A percentile compares a stretch with the other conserved stretches of the same genome.
Conservation (phyloP, 495 filamentous ascomycete genomes). For the Trichocladium uniseriatum region DNA sequence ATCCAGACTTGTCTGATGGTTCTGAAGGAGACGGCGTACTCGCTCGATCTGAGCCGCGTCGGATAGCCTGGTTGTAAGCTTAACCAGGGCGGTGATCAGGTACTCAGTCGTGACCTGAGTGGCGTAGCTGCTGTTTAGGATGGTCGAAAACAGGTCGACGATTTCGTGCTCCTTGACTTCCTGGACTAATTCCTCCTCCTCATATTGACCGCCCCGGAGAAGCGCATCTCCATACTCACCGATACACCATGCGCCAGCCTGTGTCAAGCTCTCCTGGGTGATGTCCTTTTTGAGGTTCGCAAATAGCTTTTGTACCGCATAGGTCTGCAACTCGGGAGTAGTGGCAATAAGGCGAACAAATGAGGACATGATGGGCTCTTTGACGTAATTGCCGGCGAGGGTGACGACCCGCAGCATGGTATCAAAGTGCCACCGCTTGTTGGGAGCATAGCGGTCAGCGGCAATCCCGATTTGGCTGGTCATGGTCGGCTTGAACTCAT, state of each 20-base stretch:
- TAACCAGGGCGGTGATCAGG: slow-evolving; percentile 90
- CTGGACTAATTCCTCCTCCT: slow-evolving; percentile 87
- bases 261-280: slow-evolving; percentile 87
- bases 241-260: slow-evolving; percentile 96
- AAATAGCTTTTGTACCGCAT: slow-evolving; percentile 93
- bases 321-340: slow-evolving; percentile 87
- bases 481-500: slow-evolving; percentile 97
- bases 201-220: slow-evolving; percentile 80
- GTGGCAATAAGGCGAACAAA: slow-evolving; percentile 95
- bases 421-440: slow-evolving; percentile 96
- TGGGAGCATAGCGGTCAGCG: slow-evolving; percentile 89
- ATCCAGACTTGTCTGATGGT: slow-evolving; percentile 72
- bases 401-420: slow-evolving; percentile 94
- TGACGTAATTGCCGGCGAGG: slow-evolving; percentile 90
- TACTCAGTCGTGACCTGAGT: slow-evolving; percentile 87
- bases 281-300: slow-evolving; percentile 85
- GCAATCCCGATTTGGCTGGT: slow-evolving; percentile 95
- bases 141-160: slow-evolving; percentile 80
- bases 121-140: slow-evolving; percentile 87
- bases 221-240: slow-evolving; percentile 92
- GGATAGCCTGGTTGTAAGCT: slow-evolving; percentile 80
- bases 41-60: slow-evolving; percentile 77
- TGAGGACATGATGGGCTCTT: slow-evolving; percentile 93
- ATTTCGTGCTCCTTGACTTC: slow-evolving; percentile 86
- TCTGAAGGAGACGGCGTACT: slow-evolving; percentile 65